These are phyloP conservation scores for Asterophora lycoperdoides DNA, from an alignment of 768 basidiomycete species.

Conservation along the genomic window DNA sequence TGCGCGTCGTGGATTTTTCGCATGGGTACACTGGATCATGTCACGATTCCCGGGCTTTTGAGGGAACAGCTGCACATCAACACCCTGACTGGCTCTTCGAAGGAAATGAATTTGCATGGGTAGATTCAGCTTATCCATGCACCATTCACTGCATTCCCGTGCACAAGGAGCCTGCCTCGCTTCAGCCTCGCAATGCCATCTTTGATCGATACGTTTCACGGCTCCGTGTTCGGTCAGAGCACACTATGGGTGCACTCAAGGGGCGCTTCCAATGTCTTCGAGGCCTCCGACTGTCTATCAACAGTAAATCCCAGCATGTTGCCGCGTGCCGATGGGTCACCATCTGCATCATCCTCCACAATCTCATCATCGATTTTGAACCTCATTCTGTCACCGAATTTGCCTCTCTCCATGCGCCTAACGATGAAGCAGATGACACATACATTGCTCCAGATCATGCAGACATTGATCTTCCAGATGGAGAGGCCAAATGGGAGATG, in stretches of 20 bases:
- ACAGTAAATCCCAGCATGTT: constrained; percentile 23
- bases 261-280: constrained; percentile 20
- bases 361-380: constrained; percentile 31
- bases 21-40: constrained; percentile 31
- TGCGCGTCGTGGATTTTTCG: constrained; percentile 28
- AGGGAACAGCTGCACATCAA: constrained; percentile 11
- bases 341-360: constrained; percentile 32
- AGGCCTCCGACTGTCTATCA: constrained; percentile 27
- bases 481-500: too few species aligned
- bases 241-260: constrained; percentile 31
- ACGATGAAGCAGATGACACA: too few species aligned
- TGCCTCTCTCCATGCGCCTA: too few species aligned
- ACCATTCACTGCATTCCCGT: constrained; percentile 22
- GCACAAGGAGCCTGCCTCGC: constrained; percentile 26
- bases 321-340: constrained; percentile 27
- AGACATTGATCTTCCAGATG: too few species aligned
- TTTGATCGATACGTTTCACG: constrained; percentile 24
- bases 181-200: constrained; percentile 17
- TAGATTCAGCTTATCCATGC: constrained; percentile 23
- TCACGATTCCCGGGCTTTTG: constrained; percentile 32
- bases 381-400: constrained; percentile 7
- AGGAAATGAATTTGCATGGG: constrained; percentile 16
- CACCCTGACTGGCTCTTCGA: constrained; percentile 19
- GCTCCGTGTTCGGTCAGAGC: constrained; percentile 27
- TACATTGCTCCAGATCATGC: too few species aligned